Evolutionary conservation across 2,329 filamentous ascomycete genomes (phyloP).

Genomic region (Botrytis fragariae): DNA sequence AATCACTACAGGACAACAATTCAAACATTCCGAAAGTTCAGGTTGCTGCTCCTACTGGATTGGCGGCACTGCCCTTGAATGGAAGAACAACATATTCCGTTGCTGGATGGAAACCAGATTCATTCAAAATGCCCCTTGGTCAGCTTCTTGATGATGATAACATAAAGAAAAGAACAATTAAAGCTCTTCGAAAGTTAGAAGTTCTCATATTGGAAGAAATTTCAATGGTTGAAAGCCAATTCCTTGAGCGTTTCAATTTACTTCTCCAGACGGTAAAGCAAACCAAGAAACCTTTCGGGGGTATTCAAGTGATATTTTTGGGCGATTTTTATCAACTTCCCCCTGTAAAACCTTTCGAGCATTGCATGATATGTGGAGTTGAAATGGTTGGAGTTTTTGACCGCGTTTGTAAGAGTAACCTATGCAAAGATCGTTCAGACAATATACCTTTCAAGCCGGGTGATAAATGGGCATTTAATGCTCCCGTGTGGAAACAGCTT

Average conservation of each 20-base stretch:
- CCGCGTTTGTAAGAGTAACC: slow-evolving; percentile 18
- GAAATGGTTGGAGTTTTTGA: slow-evolving; percentile 19
- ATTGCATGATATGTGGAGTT: slow-evolving; percentile 31
- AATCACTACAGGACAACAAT: not conserved
- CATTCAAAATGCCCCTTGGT: slow-evolving; percentile 23
- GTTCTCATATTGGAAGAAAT: slow-evolving; percentile 36
- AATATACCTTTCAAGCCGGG: slow-evolving; percentile 15
- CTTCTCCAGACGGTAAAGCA: slow-evolving; percentile 26
- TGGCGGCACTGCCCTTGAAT: slow-evolving; percentile 32
- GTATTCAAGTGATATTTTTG: slow-evolving; percentile 34
- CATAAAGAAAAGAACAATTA: slow-evolving; percentile 1
- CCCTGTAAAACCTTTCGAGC: slow-evolving; percentile 34
- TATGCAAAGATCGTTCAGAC: slow-evolving; percentile 15
- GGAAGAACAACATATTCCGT: slow-evolving; percentile 34
- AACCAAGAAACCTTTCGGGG: slow-evolving; percentile 29
- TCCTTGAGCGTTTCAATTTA: slow-evolving; percentile 32
- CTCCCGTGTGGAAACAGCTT: slow-evolving; percentile 31
- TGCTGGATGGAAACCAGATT: slow-evolving; percentile 33
- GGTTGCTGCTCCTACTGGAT: slow-evolving; percentile 34
- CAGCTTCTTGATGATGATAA: slow-evolving; percentile 14
- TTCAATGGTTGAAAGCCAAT: slow-evolving; percentile 36
- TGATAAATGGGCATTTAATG: slow-evolving; percentile 36
- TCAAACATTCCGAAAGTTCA: slow-evolving; percentile 21
- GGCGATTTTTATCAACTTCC: slow-evolving; percentile 37
- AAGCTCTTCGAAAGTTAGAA: slow-evolving; percentile 20